Evolutionary conservation across 129 eudicot genomes (phyloP).

Genomic region (Erigeron canadensis): DNA sequence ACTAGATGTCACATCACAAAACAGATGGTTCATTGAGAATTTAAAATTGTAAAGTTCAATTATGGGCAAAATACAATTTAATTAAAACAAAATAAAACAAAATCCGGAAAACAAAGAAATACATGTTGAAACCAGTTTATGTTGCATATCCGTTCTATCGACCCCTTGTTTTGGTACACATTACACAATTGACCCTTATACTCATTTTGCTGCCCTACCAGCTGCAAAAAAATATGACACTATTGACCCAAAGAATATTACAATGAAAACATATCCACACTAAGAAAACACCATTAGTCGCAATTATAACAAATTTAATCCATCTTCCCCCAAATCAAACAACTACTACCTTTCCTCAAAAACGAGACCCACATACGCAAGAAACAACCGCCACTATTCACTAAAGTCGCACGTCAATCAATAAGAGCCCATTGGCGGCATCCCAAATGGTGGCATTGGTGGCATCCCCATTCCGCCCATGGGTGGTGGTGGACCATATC

Average conservation of each 20-base stretch:
- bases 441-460: conserved; percentile 85
- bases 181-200: conserved; percentile 42
- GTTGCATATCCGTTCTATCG: conserved; percentile 31
- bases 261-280: conserved; percentile 66
- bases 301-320: conserved; percentile 27
- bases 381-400: conserved; percentile 34
- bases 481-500: conserved; percentile 58
- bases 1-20: not conserved
- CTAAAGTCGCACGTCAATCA: conserved; percentile 35
- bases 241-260: conserved; percentile 55
- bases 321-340: conserved; percentile 26
- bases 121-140: conserved; percentile 27
- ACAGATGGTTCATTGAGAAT: too few species aligned
- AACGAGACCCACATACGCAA: conserved; percentile 21
- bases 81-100: conserved; percentile 8
- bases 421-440: conserved; percentile 89
- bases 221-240: conserved; percentile 59
- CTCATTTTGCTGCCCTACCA: conserved; percentile 54
- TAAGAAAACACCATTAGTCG: conserved; percentile 26
- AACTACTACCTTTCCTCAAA: conserved; percentile 19
- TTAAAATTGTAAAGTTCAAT: not conserved
- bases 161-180: conserved; percentile 30
- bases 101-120: conserved; percentile 21
- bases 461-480: conserved; percentile 96
- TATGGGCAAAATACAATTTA: not conserved